These are phyloP conservation scores for Avena atlantica DNA, from an alignment of 176 grass and related monocot genomes.

Conservation along the genomic window DNA sequence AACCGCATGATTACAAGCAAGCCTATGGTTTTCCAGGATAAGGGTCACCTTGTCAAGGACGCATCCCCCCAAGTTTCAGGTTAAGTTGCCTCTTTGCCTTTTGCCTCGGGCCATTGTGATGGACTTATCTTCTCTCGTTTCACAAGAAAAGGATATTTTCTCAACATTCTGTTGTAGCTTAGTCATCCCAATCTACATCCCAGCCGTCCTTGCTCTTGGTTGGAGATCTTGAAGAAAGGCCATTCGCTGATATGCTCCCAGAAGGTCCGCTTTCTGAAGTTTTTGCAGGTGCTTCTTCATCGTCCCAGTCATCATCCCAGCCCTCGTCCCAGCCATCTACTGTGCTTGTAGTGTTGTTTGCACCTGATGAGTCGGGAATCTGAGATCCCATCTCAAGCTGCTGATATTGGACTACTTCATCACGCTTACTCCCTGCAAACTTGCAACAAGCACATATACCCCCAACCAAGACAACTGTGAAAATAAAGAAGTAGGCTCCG, in stretches of 20 bases:
- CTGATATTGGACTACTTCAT: conserved; percentile 57
- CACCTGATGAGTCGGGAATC: conserved; percentile 42
- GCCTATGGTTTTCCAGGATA: conserved; percentile 31
- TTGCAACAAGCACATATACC: conserved; percentile 72
- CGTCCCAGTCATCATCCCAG: conserved; percentile 97
- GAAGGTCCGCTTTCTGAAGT: conserved; percentile 48
- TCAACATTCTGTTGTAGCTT: conserved; percentile 23
- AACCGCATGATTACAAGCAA: conserved; percentile 30
- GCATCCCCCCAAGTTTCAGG: neutral
- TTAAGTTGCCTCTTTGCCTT: conserved; percentile 6
- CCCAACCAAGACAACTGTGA: conserved; percentile 63
- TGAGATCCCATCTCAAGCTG: conserved; percentile 89
- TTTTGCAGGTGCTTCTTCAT: conserved; percentile 70
- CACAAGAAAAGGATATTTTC: conserved; percentile 8
- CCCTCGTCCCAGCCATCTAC: conserved; percentile 79
- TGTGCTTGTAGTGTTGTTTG: conserved; percentile 46
- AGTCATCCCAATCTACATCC: conserved; percentile 98
- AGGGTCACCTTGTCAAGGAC: conserved; percentile 15
- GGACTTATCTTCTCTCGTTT: neutral
- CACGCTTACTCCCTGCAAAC: conserved; percentile 50
- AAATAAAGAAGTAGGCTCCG: conserved; percentile 60
- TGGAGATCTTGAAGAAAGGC: conserved; percentile 63
- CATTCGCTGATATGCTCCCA: conserved; percentile 60
- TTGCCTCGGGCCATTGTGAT: neutral
- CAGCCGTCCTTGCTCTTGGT: conserved; percentile 78